Conservation (phyloP, 495 filamentous ascomycete species). For the Evansstolkia leycettana region DNA sequence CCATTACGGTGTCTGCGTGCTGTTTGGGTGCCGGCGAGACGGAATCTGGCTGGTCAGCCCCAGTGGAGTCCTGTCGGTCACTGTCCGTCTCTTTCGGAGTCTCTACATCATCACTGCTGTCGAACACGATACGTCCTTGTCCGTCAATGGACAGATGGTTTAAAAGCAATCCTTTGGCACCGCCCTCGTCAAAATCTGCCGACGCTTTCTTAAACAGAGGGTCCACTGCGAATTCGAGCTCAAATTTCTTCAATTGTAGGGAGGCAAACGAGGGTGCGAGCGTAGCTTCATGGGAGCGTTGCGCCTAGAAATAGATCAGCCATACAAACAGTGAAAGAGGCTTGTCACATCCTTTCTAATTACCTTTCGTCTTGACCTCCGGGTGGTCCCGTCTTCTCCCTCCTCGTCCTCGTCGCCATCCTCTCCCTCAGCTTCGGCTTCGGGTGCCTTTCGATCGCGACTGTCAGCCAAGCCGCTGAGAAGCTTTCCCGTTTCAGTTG, state of each 20-base stretch:
- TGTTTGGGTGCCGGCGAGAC: conserved; percentile 13
- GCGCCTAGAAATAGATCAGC: conserved; percentile 24
- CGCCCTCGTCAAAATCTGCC: conserved; percentile 96
- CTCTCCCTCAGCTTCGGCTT: conserved; percentile 48
- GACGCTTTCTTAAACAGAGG: conserved; percentile 97
- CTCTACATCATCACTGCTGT: conserved; percentile 82
- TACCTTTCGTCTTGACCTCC: conserved; percentile 64
- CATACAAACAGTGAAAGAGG: background rate
- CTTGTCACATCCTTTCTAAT: background rate
- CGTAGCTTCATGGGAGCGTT: conserved; percentile 83
- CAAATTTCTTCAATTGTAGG: conserved; percentile 90
- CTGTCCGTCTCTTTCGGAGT: conserved; percentile 41
- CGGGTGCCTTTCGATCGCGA: conserved; percentile 61
- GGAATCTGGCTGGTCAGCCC: conserved; percentile 17
- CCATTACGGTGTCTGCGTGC: conserved; percentile 31
- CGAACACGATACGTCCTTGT: conserved; percentile 88
- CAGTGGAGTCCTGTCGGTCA: conserved; percentile 16
- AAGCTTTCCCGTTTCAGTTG: conserved; percentile 91
- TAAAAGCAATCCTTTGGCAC: conserved; percentile 86
- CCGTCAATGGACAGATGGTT: conserved; percentile 93
- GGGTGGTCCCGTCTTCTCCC: conserved; percentile 67
- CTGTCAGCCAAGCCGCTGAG: conserved; percentile 91
- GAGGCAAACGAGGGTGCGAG: conserved; percentile 78
- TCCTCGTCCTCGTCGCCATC: conserved; percentile 66
- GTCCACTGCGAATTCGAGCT: conserved; percentile 93